Percentiles rank a stretch among this genome's conserved stretches.
These are phyloP conservation scores for Cucurbita argyrosperma DNA, from an alignment of 306 rosid species.

Conservation along the genomic window DNA sequence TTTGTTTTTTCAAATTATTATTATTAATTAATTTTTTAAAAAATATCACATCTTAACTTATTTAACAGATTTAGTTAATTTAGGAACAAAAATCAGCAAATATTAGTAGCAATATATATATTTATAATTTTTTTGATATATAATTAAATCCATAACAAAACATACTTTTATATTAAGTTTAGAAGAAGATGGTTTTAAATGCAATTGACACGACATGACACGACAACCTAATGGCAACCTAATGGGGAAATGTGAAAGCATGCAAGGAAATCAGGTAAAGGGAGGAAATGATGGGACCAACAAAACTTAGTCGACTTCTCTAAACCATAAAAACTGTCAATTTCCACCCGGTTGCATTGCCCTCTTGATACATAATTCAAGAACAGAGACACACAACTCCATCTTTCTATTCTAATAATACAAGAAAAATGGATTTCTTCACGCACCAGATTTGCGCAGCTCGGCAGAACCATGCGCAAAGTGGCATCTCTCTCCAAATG, in stretches of 20 bases:
- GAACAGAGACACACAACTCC: not conserved
- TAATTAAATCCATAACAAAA: too few species aligned
- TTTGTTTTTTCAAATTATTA: too few species aligned
- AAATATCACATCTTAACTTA: too few species aligned
- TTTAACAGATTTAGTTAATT: too few species aligned
- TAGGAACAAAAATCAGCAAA: too few species aligned
- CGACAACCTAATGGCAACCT: too few species aligned
- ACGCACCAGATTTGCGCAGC: constrained; percentile 45
- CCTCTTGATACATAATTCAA: not conserved
- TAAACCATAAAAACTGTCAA: not conserved
- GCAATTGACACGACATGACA: too few species aligned
- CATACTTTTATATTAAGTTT: too few species aligned
- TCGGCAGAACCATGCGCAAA: constrained; percentile 83
- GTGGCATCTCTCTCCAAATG: constrained; percentile 93
- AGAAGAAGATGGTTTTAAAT: too few species aligned
- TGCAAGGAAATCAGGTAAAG: not conserved
- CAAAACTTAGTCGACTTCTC: not conserved
- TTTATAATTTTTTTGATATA: too few species aligned
- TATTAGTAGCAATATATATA: too few species aligned
- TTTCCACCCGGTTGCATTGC: not conserved
- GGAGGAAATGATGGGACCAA: not conserved
- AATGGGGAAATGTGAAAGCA: not conserved
- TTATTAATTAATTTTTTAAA: too few species aligned
- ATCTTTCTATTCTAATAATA: not conserved
- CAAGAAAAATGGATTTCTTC: constrained; percentile 6